These are phyloP conservation scores for Chlamydomonas sphaeroides DNA, from an alignment of 139 green algal species.

Conservation along the genomic window DNA sequence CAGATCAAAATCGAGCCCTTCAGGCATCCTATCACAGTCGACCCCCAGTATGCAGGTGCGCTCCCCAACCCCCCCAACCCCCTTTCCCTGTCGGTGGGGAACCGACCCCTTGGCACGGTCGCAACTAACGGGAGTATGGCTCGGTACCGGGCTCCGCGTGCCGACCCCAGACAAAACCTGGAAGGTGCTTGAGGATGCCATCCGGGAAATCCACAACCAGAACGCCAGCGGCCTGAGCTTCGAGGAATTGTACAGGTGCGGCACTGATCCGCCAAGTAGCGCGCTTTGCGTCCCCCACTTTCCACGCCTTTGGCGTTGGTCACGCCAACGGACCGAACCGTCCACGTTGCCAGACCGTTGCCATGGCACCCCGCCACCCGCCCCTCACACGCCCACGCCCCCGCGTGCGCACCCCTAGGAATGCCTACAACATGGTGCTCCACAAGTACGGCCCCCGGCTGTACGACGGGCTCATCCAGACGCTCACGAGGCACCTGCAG, in stretches of 20 bases:
- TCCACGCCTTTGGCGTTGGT: no score
- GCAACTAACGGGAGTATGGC: no score
- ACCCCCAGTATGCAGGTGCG: slow-evolving; percentile 88
- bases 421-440: slow-evolving; percentile 99
- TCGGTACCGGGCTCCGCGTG: no score
- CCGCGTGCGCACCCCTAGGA: slow-evolving; percentile 67
- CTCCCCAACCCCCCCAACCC: no score
- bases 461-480: slow-evolving; percentile 87
- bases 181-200: slow-evolving; percentile 93
- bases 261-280: no score
- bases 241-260: slow-evolving; percentile 96
- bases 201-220: slow-evolving; percentile 96
- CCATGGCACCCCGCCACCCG: no score
- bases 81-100: no score
- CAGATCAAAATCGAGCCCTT: slow-evolving; percentile 94
- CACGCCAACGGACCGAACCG: no score
- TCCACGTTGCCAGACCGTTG: no score
- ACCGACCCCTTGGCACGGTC: no score
- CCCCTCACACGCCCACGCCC: neutral
- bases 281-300: no score
- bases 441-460: slow-evolving; percentile 95
- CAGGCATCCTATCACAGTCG: slow-evolving; percentile 90
- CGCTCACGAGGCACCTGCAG: slow-evolving; percentile 81
- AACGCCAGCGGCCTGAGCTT: slow-evolving; percentile 96
- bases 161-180: slow-evolving; percentile 94